phyloP scores from a whole-genome alignment of 345 rosid species.

The Cardiospermum halicacabum region DNA sequence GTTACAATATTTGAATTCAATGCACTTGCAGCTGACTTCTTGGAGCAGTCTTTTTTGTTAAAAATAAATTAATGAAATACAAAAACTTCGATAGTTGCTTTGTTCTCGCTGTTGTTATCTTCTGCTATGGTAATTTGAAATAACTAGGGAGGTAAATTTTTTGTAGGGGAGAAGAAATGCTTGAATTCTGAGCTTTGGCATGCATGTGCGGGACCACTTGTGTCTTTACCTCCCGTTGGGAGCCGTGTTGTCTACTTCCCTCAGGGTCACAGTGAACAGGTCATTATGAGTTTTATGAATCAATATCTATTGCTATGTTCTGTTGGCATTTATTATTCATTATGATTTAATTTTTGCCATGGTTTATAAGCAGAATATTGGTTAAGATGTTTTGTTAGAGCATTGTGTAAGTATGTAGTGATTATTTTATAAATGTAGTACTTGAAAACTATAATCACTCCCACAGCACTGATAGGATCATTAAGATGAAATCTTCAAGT shows the following conservation, averaged over 20 bases:
- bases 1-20: not conserved
- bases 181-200: constrained; percentile 92
- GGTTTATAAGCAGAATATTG: not conserved
- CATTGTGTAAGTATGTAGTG: not conserved
- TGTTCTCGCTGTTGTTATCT: not conserved
- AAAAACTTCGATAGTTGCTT: too few species aligned
- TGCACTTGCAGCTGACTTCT: not conserved
- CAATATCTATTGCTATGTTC: not conserved
- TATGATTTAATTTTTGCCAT: not conserved
- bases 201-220: constrained; percentile 94
- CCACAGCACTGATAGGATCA: not conserved
- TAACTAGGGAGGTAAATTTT: not conserved
- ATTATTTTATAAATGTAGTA: not conserved
- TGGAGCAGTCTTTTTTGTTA: not conserved
- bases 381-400: not conserved
- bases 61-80: not conserved
- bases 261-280: constrained; percentile 97
- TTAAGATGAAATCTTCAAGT: not conserved
- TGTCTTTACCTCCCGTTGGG: constrained; percentile 77
- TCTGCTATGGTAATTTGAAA: not conserved
- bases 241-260: constrained; percentile 90
- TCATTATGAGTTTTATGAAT: constrained; percentile 17
- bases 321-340: not conserved
- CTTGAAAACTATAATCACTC: not conserved
- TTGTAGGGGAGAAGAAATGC: constrained; percentile 69